These are phyloP conservation scores for Triangularia setosa DNA, from an alignment of 2,329 filamentous ascomycete genomes.

Conservation along the genomic window DNA sequence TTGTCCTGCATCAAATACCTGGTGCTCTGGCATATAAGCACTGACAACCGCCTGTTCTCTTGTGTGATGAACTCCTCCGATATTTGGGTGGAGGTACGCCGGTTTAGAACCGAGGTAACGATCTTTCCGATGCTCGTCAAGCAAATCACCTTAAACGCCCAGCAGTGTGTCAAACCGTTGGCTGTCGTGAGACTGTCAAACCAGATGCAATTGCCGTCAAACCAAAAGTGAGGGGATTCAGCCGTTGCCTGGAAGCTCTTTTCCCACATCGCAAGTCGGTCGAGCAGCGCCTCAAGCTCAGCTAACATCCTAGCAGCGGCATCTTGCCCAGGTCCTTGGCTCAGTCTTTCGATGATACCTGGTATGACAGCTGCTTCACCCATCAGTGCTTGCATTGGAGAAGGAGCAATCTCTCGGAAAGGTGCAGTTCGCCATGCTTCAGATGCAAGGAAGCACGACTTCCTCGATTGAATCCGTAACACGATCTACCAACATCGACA, in stretches of 20 bases:
- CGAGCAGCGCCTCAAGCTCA: slow-evolving; percentile 10
- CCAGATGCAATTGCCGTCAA: slow-evolving; percentile 21
- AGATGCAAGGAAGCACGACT: slow-evolving; percentile 31
- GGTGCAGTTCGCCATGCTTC: slow-evolving; percentile 32
- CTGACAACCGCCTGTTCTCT: slow-evolving; percentile 20
- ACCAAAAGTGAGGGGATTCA: slow-evolving; percentile 7
- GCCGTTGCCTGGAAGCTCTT: background rate
- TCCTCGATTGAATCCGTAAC: slow-evolving; percentile 29
- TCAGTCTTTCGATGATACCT: slow-evolving; percentile 24
- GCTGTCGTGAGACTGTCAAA: slow-evolving; percentile 36
- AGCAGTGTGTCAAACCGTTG: slow-evolving; percentile 37
- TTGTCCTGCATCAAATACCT: slow-evolving; percentile 37
- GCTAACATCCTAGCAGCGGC: slow-evolving; percentile 11
- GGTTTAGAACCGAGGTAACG: background rate
- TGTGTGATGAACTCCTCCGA: background rate
- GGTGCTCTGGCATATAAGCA: slow-evolving; percentile 33
- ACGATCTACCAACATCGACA: slow-evolving; percentile 27
- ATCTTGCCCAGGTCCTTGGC: background rate
- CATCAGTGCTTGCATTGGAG: slow-evolving; percentile 34
- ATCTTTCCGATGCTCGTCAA: slow-evolving; percentile 28
- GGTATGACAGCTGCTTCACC: slow-evolving; percentile 31
- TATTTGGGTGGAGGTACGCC: background rate
- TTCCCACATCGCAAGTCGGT: slow-evolving; percentile 14
- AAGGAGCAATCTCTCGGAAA: slow-evolving; percentile 27
- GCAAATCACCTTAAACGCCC: slow-evolving; percentile 37